Base-by-base conservation (phyloP, 139 green algal genomes). In the Helicosporidium sp. region DNA sequence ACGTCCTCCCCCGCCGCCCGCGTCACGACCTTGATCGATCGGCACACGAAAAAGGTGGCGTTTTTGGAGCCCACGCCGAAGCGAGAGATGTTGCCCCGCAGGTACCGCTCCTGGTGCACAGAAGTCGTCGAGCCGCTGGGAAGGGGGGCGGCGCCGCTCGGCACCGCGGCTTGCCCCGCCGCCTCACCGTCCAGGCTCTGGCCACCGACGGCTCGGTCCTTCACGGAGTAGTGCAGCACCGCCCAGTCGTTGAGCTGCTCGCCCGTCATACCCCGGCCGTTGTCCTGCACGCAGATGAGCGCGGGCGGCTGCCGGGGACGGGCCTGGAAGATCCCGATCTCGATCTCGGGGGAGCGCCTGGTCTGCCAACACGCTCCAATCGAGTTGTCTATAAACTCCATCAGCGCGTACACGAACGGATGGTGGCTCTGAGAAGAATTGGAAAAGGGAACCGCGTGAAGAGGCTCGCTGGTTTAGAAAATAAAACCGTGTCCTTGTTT, bases 31-130 rank as follows among this genome's bases (percentile, higher is more conserved):
- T 83, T 78, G 33, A 86, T 66, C 25, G 46, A 62, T 22, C 33
- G 26, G 3, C 78, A 77, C 58, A 88, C 62, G 57, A 76, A 85
- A 65, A 87, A 87, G 1, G 73, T 72, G 0, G 78, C 78, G 40
- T 83, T 87, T 58, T 87, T 85, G 46, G 62, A 76, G 23, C 78
- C 77, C 22, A 82, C 69, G 24, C 78, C 78, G 55, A 88, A 88
- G 62, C 70, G 84, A 26, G 69, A 82, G 19, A 88, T 62, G 58
- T 86, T 68, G 23, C 74, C 69, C 33, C 49, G 72, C 13, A 88
- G 63, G 65, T 77, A 82, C 40, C 13, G n/a, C n/a, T n/a, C n/a
- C n/a, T n/a, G n/a, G n/a, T n/a, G n/a, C n/a, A n/a, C n/a, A n/a
- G n/a, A n/a, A n/a, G n/a, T n/a, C n/a, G n/a, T n/a, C n/a, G n/a